Evolutionary conservation across 1,284 basidiomycete genomes (phyloP), one percentile per base, ranked within the genome.

Genomic region (Stygiomarasmius scandens): DNA sequence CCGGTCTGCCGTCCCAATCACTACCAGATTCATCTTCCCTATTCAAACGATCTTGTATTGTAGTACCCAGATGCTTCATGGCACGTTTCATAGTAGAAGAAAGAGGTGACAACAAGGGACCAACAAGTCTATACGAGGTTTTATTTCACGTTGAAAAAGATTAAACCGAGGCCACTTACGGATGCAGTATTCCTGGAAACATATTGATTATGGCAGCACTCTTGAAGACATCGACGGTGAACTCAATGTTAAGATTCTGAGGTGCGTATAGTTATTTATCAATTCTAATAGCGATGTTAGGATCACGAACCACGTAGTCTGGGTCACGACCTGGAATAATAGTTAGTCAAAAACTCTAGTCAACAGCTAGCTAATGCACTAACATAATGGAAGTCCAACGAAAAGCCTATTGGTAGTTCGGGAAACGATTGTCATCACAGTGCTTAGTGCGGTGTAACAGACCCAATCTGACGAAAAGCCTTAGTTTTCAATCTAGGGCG

Each of bases 311-410:
- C 19, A 34, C 22, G 36, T 46, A 57, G 38, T 47, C 49, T 2
- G 49, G 43, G 19, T 50, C 32, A 63, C 9, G 29, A 32, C 29
- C 29, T 32, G 12, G 29, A 32, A 32, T 6, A 32, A 32, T 12
- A 32, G 29, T 12, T 32, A 32, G 29, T 32, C 12, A 32, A 12
- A 32, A 32, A 32, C n/a, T n/a, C n/a, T n/a, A n/a, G n/a, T n/a
- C 29, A 5, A 32, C 29, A 12, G 29, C 29, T 32, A 12, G 12
- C 29, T 32, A 32, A 32, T 32, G 29, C 29, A 5, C 29, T 32
- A 49, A 71, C 71, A 74, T 2, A 70, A 38, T 0, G 71, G 70
- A 9, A 65, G 50, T 2, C 71, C 71, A n/a, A 71, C 67, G 54
- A 74, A 71, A 1, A 69, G 55, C 16, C 71, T 62, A 50, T 71